phyloP scores from a whole-genome alignment of 192 early-diverging fungal species.

The Coemansia sp. region DNA sequence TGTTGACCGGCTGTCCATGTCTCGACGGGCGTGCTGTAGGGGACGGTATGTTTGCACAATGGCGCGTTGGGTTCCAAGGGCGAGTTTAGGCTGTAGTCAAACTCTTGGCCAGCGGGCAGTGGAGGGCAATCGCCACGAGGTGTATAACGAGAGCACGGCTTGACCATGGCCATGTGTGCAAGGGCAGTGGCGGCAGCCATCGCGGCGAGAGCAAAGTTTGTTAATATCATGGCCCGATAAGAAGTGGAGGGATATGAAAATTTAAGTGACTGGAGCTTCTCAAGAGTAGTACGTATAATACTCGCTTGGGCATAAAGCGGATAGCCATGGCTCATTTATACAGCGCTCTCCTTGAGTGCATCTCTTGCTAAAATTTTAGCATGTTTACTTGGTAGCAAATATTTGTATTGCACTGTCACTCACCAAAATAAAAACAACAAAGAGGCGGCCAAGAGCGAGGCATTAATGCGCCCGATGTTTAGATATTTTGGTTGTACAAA shows the following conservation, averaged over 20 bases:
- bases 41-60: constrained; percentile 28
- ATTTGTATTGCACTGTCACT: background rate
- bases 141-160: constrained; percentile 47
- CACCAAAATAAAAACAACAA: background rate
- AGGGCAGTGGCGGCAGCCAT: background rate
- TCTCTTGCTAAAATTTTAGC: background rate
- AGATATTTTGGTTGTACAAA: constrained; percentile 1
- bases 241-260: background rate
- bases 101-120: constrained; percentile 10
- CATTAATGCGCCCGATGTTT: background rate
- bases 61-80: constrained; percentile 16
- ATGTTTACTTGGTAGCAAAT: background rate
- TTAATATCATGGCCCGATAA: background rate
- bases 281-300: background rate
- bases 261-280: background rate
- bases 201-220: background rate
- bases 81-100: constrained; percentile 16
- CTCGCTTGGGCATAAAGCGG: background rate
- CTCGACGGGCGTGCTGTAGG: constrained; percentile 20
- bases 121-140: background rate
- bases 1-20: constrained; percentile 51
- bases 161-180: constrained; percentile 50
- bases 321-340: background rate
- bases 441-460: background rate
- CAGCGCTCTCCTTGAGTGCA: background rate